phyloP scores from a whole-genome alignment of 768 basidiomycete species.

The Suillus paluster region DNA sequence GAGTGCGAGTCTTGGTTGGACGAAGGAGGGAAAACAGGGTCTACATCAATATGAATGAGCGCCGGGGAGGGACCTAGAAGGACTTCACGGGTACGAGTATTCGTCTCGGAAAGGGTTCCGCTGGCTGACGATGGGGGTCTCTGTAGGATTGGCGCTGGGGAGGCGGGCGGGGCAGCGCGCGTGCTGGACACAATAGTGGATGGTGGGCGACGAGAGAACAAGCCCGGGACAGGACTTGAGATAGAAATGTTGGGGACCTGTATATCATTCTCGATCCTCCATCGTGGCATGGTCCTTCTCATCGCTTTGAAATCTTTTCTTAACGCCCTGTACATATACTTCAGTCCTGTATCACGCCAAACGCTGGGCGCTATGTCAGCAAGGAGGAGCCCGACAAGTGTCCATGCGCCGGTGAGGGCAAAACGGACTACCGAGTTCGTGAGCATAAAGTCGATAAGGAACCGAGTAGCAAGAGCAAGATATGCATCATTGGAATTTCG shows the following conservation, averaged over 20 bases:
- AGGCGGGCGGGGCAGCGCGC: slow-evolving; percentile 25
- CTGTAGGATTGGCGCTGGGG: slow-evolving; percentile 16
- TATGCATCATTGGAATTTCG: slow-evolving; percentile 65
- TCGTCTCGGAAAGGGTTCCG: slow-evolving; percentile 18
- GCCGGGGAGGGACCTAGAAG: slow-evolving; percentile 28
- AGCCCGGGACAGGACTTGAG: neutral
- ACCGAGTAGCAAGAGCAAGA: slow-evolving; percentile 64
- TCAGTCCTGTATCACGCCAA: slow-evolving; percentile 48
- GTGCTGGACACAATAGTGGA: slow-evolving; percentile 19
- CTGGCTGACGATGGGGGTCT: slow-evolving; percentile 20
- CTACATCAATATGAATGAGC: slow-evolving; percentile 26
- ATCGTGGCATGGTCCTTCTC: slow-evolving; percentile 35
- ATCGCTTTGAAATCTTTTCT: slow-evolving; percentile 38
- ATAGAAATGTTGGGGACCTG: neutral
- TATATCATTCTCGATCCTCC: slow-evolving; percentile 36
- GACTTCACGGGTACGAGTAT: slow-evolving; percentile 15
- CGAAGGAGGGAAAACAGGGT: neutral
- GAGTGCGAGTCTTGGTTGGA: neutral
- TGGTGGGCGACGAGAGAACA: slow-evolving; percentile 13
- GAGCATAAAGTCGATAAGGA: slow-evolving; percentile 72
- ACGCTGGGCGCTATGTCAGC: slow-evolving; percentile 54
- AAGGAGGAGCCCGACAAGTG: slow-evolving; percentile 56
- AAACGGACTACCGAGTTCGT: slow-evolving; percentile 56
- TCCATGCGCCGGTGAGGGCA: slow-evolving; percentile 54
- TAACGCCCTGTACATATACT: slow-evolving; percentile 41